Evolutionary conservation across 345 rosid species (phyloP), one percentile per base, ranked within the genome.

Genomic region (Arabis hirsuta): DNA sequence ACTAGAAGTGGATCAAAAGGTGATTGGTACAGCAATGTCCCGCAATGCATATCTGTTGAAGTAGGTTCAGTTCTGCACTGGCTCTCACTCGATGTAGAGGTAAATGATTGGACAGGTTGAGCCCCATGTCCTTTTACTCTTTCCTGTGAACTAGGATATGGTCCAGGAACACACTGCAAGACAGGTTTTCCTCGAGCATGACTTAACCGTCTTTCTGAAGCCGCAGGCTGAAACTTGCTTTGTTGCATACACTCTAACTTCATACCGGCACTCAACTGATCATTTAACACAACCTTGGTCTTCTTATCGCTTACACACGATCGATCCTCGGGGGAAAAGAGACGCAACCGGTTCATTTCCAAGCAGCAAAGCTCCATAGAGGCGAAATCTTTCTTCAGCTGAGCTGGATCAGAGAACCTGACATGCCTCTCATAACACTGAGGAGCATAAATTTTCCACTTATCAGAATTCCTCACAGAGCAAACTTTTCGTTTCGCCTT

Each of bases 351-450:
- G 62, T 70, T 65, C 65, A 56, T 51, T 70, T 50, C 27, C 58
- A 71, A 62, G 55, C 69, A 64, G 82, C 73, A 72, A 56, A 53
- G 22, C 19, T 80, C 65, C 5, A 62, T 43, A 31, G 74, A 57
- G 66, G 38, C 34, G 16, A 50, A 20, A 11, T 10, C 29, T 55
- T 26, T 51, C 67, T 38, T 46, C 32, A 54, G 16, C 6, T 57
- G 72, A 69, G 66, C 75, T 61, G 77, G 62, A 71, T 60, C 80
- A 65, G 79, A 76, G 71, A 87, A 85, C 31, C 71, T 81, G 71
- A 82, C 85, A 74, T 75, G 88, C 67, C 59, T 73, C 60, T 74
- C 83, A 27, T 27, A 3, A 12, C 73, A 54, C 46, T 42, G 81
- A 73, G 55, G 14, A 43, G 74, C 79, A 48, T 67, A 73, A 56